Conservation (phyloP, 75 land plant species). For the Sequoiadendron giganteum region DNA sequence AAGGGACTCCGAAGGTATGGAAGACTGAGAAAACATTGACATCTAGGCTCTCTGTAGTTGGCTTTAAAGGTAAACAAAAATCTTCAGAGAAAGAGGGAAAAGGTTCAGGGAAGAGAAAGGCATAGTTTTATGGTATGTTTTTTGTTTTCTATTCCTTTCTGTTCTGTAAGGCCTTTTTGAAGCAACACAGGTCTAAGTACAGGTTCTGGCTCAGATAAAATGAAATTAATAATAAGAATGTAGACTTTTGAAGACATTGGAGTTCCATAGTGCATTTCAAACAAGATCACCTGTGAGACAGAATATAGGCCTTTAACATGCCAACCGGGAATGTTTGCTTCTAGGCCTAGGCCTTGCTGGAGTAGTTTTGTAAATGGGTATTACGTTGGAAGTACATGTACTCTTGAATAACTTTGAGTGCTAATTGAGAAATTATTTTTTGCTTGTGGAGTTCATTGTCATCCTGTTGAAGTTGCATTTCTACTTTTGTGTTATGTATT, state of each 20-base stretch:
- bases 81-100: not conserved
- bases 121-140: not conserved
- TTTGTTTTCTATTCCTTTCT: not conserved
- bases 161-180: not conserved
- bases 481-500: too few relatives aligned
- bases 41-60: conserved; percentile 15
- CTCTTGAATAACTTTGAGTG: not conserved
- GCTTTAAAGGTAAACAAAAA: conserved; percentile 9
- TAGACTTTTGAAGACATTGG: not conserved
- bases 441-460: too few relatives aligned
- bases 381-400: not conserved
- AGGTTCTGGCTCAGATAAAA: not conserved
- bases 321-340: not conserved
- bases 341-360: not conserved
- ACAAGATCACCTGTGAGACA: not conserved
- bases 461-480: too few relatives aligned
- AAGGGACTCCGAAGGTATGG: conserved; percentile 11
- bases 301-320: not conserved
- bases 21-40: conserved; percentile 8
- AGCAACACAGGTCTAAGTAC: not conserved
- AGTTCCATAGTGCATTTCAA: not conserved
- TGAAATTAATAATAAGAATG: not conserved
- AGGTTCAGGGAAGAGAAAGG: not conserved
- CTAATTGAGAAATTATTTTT: not conserved
- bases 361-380: not conserved